Evolutionary conservation across 1,284 basidiomycete genomes (phyloP), one percentile per base, ranked within the genome.

Genomic region (Naganishia sp.): DNA sequence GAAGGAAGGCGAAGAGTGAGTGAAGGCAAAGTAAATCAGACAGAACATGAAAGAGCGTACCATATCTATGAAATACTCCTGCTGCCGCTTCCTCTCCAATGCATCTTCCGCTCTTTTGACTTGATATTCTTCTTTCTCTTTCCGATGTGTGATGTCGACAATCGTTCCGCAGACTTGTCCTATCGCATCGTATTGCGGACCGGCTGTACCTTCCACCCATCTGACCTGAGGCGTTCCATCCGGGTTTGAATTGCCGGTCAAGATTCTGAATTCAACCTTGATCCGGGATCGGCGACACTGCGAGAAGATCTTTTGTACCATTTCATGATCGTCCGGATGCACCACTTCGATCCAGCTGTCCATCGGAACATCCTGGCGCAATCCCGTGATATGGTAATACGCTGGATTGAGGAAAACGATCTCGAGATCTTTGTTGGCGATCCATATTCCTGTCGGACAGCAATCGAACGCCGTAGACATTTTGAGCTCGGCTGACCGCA

Each of bases 11-110:
- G 28, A 47, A 31, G 31, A 46, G 45, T 41, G 41, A 61, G 23
- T 23, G 50, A 4, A 25, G 39, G 6, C 6, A 1, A 43, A 23
- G n/a, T 17, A 11, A n/a, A 15, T 17, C 9, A 32, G 18, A n/a
- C 18, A 57, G 21, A 25, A 35, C 6, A 11, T 11, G 28, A n/a
- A 35, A 11, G 28, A 18, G 60, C 66, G 62, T 46, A 70, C 71
- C 71, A 73, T 72, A 47, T 73, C 72, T 23, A 74, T 68, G 63
- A 72, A 74, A 15, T 69, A 57, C 50, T 74, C 71, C 54, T 72
- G 71, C 45, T 69, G 65, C 2, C 53, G 53, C 49, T 69, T 68
- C 54, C 69, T 57, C 35, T 71, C 67, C 42, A 72, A 62, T 23
- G 71, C 71, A 42, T 74, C 72, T 43, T 72, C 70, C 52, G 68